phyloP scores from a whole-genome alignment of 176 grass and related monocot genomes.

The Bothriochloa decipiens region DNA sequence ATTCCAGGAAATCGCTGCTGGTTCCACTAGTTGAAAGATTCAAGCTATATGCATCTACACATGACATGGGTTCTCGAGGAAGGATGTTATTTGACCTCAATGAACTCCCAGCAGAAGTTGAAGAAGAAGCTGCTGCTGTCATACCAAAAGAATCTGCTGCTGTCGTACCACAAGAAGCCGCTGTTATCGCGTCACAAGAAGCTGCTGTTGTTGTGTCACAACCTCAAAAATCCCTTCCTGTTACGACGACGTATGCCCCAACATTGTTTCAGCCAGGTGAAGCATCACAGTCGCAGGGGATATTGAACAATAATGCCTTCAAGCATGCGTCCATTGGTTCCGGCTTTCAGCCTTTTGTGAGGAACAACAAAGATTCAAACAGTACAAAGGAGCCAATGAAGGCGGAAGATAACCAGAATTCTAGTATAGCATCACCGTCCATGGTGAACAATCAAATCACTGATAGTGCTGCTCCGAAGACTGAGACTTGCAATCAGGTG shows the following conservation, averaged over 20 bases:
- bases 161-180: constrained; percentile 28
- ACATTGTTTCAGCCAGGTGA: constrained; percentile 55
- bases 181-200: constrained; percentile 30
- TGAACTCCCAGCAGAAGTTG: constrained; percentile 83
- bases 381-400: constrained; percentile 24
- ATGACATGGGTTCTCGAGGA: constrained; percentile 94
- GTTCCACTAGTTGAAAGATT: constrained; percentile 41
- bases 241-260: constrained; percentile 46
- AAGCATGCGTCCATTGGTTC: constrained; percentile 74
- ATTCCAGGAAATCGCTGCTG: constrained; percentile 17
- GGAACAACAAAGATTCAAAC: constrained; percentile 62
- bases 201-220: constrained; percentile 54
- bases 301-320: constrained; percentile 89
- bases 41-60: constrained; percentile 94
- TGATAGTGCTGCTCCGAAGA: constrained; percentile 33
- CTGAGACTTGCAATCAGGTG: constrained; percentile 41
- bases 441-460: constrained; percentile 25
- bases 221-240: constrained; percentile 76
- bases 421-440: constrained; percentile 44
- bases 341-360: constrained; percentile 89
- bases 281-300: constrained; percentile 57
- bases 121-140: constrained; percentile 27
- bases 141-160: neutral
- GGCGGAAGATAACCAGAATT: constrained; percentile 38
- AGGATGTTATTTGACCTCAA: constrained; percentile 98